Base-by-base conservation (phyloP, 2,329 filamentous ascomycete genomes). In the Clarireedia paspali region DNA sequence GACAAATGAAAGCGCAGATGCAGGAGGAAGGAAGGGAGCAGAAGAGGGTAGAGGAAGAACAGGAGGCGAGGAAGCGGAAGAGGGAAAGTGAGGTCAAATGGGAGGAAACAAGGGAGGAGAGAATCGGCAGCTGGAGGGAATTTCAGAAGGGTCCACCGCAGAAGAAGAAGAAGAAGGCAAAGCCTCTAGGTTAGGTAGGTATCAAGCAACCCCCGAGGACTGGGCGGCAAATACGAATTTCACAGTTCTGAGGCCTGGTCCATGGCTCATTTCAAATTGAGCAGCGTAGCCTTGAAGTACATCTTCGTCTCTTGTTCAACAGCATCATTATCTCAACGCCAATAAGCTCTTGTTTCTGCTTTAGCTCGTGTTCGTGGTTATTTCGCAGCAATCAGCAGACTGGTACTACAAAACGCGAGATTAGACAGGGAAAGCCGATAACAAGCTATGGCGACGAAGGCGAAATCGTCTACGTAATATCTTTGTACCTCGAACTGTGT, bases 11-110 rank as follows among this genome's bases (percentile, higher is more conserved):
- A 75, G 94, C 89, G 42, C 88, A 94, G 77, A 87, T 99, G 85
- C 90, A 95, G 73, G 94, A 99, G 72, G 92, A 99, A 72, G 94
- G 94, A 6, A 80, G 94, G 54, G 87, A 94, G 75, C 85, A 95
- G 79, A 83, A 84, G 68, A 88, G 87, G 70, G 85, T 85, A 66
- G 94, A 99, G 23, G 88, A 91, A 64, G 92, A 96, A 74, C 59
- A 88, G 9, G 90, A 92, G 66, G 81, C 81, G 63, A 77, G 89
- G 66, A 92, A 91, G 75, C 80, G 88, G 64, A 92, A 92, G 81
- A 80, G 94, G 58, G 91, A 97, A 69, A 89, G 94, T 71, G 91
- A 97, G 63, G 84, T 94, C 74, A 88, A 91, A 60, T 99, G 94
- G 94, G 94, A 99, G 76, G 85, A 89, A 67, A 95, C 88, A 26